Evolutionary conservation across 352 stramenopile species (phyloP).

Genomic region (Phytophthora podocarpi): DNA sequence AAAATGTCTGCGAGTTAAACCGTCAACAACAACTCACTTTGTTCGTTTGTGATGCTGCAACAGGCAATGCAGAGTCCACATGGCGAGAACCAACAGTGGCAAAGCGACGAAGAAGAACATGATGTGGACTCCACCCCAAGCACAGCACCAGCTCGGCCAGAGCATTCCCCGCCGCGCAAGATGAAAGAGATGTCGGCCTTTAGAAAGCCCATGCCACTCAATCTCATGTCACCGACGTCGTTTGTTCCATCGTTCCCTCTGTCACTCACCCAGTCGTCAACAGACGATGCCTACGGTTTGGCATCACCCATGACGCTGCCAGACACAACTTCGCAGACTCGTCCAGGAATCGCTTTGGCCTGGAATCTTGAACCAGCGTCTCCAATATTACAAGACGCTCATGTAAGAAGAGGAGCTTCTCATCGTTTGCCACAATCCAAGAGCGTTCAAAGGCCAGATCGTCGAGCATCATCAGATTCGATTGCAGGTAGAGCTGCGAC

Average conservation of each 20-base stretch:
- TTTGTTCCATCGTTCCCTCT: constrained; percentile 43
- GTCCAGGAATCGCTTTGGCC: constrained; percentile 12
- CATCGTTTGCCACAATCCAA: constrained; percentile 14
- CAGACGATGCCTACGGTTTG: constrained; percentile 64
- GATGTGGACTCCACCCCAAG: background rate
- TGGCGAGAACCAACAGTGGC: constrained; percentile 58
- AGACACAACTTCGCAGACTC: constrained; percentile 38
- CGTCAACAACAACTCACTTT: background rate
- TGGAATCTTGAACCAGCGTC: constrained; percentile 36
- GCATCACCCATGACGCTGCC: constrained; percentile 68
- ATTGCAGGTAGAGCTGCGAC: constrained; percentile 20
- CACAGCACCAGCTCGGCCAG: constrained; percentile 10
- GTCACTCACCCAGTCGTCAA: constrained; percentile 36
- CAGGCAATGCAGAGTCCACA: constrained; percentile 80
- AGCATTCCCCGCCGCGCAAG: constrained; percentile 25
- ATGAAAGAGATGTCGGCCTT: background rate
- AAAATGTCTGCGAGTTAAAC: background rate
- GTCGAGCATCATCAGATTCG: constrained; percentile 9
- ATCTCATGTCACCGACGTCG: constrained; percentile 53
- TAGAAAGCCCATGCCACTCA: constrained; percentile 21
- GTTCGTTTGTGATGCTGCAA: background rate
- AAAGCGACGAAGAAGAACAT: constrained; percentile 31
- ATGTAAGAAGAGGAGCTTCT: constrained; percentile 15
- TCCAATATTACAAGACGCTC: constrained; percentile 13
- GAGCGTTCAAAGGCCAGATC: constrained; percentile 31